Base-by-base conservation (phyloP, 192 early-diverging fungal species). In the Backusella australiensis region DNA sequence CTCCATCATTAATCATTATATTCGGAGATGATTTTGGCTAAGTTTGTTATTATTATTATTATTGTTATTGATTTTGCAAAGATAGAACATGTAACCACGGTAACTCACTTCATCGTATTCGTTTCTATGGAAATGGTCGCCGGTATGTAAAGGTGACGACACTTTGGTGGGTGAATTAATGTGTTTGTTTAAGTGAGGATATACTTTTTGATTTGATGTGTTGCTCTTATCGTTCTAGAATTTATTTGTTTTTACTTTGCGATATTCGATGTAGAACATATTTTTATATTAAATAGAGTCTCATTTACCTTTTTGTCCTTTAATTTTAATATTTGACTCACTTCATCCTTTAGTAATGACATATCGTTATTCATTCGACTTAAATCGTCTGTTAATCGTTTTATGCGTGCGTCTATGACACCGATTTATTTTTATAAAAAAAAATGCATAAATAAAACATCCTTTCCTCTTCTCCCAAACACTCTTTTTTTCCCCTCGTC, bases 301-400 rank as follows among this genome's bases (percentile, higher is more conserved):
- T 32, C 5, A 15, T 34, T 69, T 76, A 84, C 85, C 85, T 86
- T 82, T 46, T 86, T 84, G 41, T 86, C 85, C 80, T 84, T 86
- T 12, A 68, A 32, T 78, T 82, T 84, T 78, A 75, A 84, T 29
- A 86, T 42, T 32, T 73, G 78, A 29, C 69, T 70, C 71, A 86
- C 66, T 26, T 86, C 85, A 6, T 86, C 85, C 1, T 81, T 79
- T 74, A 88, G 53, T 75, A 76, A 67, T 68, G 69, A 21, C 66
- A 88, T 67, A n/a, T 86, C 85, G 34, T 32, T 79, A 53, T 74
- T 75, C n/a, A 86, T 75, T 34, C 77, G 78, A 26, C 42, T 63
- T 46, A 88, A 34, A 69, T 88, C 86, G 29, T 83, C 82, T 14
- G 78, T 71, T 6, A 88, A 72, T 73, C 81, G 69, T n/a, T 71